Evolutionary conservation across 148 eudicot species (phyloP).

Genomic region (Rhododendron ferrugineum): DNA sequence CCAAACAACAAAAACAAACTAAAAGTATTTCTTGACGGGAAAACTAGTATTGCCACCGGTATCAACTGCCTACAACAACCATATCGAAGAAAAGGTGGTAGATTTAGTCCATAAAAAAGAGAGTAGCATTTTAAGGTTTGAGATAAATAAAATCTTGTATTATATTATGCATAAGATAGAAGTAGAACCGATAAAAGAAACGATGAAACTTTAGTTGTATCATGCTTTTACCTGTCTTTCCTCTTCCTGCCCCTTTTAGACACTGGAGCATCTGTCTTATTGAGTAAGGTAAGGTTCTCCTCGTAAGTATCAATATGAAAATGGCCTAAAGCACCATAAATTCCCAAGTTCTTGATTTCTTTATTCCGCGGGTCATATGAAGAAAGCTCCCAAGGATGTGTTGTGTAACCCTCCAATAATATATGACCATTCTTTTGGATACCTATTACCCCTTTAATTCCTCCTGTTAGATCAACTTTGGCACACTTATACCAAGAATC

Average conservation of each 20-base stretch:
- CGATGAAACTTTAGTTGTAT: not conserved
- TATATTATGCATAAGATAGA: not conserved
- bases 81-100: not conserved
- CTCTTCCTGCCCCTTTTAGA: not conserved
- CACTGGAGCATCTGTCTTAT: not conserved
- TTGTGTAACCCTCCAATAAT: not conserved
- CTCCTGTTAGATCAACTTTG: too few species aligned
- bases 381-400: not conserved
- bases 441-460: too few species aligned
- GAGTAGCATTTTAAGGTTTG: not conserved
- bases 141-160: not conserved
- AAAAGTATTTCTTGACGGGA: not conserved
- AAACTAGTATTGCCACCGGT: not conserved
- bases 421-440: not conserved
- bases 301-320: not conserved
- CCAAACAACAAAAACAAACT: not conserved
- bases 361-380: not conserved
- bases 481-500: too few species aligned
- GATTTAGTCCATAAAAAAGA: not conserved
- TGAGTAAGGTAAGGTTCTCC: conserved; percentile 1
- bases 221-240: not conserved
- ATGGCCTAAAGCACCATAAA: not conserved
- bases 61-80: not conserved
- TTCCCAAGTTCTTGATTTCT: not conserved
- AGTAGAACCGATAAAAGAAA: not conserved